phyloP scores from a whole-genome alignment of 1,139 yeast genomes.

The Geotrichum fermentans region DNA sequence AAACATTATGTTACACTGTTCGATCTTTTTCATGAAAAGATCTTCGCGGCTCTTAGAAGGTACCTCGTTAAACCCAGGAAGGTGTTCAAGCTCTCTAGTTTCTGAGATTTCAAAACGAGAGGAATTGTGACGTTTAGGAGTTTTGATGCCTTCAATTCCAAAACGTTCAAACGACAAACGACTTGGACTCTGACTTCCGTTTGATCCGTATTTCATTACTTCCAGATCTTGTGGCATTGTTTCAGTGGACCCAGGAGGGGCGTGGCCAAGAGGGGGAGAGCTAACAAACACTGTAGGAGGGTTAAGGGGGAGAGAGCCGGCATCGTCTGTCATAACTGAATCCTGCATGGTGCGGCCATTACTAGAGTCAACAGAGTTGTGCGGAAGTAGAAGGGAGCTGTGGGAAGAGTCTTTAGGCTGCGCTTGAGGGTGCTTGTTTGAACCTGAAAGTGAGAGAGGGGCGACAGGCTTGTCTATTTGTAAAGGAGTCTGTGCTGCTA shows the following conservation, averaged over 20 bases:
- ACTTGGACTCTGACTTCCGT: constrained; percentile 21
- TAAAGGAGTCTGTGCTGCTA: not conserved
- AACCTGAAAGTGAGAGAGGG: not conserved
- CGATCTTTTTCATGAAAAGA: constrained; percentile 79
- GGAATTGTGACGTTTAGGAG: constrained; percentile 92
- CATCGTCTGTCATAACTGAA: constrained; percentile 1
- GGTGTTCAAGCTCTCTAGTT: constrained; percentile 68
- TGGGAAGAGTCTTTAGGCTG: not conserved
- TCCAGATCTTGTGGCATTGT: constrained; percentile 40
- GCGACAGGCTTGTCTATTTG: constrained; percentile 6
- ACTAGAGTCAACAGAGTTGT: constrained; percentile 5
- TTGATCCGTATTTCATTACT: constrained; percentile 25
- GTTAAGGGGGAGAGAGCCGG: constrained; percentile 7
- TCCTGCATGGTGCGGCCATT: not conserved
- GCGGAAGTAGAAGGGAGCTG: not conserved
- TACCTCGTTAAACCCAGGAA: constrained; percentile 89
- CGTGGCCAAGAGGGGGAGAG: constrained; percentile 22
- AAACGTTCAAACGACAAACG: constrained; percentile 37
- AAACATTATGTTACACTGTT: constrained; percentile 90
- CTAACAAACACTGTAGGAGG: constrained; percentile 16
- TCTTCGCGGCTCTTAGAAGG: constrained; percentile 79
- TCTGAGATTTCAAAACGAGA: constrained; percentile 79
- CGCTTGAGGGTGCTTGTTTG: not conserved
- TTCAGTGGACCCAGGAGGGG: constrained; percentile 39
- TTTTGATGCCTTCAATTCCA: constrained; percentile 54